phyloP scores from a whole-genome alignment of 1,284 basidiomycete species.

The Leccinum angustisporum region DNA sequence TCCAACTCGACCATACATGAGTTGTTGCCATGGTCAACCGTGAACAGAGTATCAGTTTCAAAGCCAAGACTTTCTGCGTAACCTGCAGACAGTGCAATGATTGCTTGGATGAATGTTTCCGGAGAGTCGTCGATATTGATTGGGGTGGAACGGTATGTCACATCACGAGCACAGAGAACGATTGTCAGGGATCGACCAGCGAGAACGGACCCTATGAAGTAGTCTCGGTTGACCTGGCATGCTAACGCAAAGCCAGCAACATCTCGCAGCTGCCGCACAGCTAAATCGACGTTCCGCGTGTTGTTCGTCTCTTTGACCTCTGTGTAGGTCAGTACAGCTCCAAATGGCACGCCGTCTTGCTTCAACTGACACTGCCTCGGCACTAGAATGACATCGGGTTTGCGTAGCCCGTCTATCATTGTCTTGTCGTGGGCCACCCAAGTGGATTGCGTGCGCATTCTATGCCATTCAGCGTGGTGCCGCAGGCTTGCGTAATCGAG shows the following conservation, averaged over 20 bases:
- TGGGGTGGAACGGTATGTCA: neutral
- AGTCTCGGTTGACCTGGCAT: neutral
- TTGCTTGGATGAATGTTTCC: neutral
- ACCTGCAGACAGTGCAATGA: neutral
- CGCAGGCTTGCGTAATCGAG: neutral
- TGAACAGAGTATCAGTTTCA: neutral
- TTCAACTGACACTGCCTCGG: neutral
- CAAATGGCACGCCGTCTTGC: neutral
- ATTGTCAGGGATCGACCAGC: neutral
- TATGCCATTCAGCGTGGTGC: neutral
- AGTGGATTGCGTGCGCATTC: neutral
- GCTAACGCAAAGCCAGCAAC: neutral
- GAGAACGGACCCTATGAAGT: neutral
- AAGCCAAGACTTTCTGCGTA: neutral
- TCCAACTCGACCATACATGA: neutral
- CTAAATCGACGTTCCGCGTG: neutral
- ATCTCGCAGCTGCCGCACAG: neutral
- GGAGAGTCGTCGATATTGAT: neutral
- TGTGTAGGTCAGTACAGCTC: neutral
- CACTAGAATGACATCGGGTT: neutral
- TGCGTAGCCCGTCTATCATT: neutral
- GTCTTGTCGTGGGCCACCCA: neutral
- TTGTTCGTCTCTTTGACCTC: neutral
- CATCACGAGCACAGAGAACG: neutral
- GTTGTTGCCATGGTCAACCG: rapidly evolving